Evolutionary conservation across 2,329 filamentous ascomycete species (phyloP).

Genomic region (Neurospora sp.): DNA sequence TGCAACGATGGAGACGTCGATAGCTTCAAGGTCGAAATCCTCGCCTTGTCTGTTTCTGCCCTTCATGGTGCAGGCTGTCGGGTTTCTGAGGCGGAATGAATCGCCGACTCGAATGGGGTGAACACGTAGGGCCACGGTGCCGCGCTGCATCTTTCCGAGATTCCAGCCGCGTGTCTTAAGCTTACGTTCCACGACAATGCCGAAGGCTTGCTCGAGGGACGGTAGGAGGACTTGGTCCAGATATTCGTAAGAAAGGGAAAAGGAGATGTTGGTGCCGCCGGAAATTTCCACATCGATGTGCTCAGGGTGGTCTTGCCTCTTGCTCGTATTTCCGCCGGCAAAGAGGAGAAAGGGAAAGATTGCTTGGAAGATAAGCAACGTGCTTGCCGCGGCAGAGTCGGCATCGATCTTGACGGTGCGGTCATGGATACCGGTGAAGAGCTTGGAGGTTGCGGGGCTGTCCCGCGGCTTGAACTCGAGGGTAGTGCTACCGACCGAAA

Average conservation of each 20-base stretch:
- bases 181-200: constrained; percentile 34
- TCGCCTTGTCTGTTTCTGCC: not conserved
- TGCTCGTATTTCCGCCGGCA: constrained; percentile 30
- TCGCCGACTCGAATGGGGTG: constrained; percentile 25
- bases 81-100: constrained; percentile 27
- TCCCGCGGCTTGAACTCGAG: constrained; percentile 37
- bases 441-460: constrained; percentile 22
- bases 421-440: constrained; percentile 9
- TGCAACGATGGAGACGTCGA: constrained; percentile 43
- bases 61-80: not conserved
- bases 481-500: constrained; percentile 39
- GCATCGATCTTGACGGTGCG: constrained; percentile 40
- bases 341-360: constrained; percentile 50
- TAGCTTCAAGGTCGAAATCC: constrained; percentile 29
- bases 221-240: constrained; percentile 52
- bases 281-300: constrained; percentile 41
- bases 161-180: constrained; percentile 43
- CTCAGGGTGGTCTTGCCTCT: constrained; percentile 13
- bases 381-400: constrained; percentile 41
- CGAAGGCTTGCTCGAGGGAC: constrained; percentile 38
- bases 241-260: constrained; percentile 51
- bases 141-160: constrained; percentile 29
- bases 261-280: constrained; percentile 51
- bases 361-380: constrained; percentile 50
- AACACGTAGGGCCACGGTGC: constrained; percentile 37